phyloP scores from a whole-genome alignment of 75 land plant species.

The Cryptomeria japonica region DNA sequence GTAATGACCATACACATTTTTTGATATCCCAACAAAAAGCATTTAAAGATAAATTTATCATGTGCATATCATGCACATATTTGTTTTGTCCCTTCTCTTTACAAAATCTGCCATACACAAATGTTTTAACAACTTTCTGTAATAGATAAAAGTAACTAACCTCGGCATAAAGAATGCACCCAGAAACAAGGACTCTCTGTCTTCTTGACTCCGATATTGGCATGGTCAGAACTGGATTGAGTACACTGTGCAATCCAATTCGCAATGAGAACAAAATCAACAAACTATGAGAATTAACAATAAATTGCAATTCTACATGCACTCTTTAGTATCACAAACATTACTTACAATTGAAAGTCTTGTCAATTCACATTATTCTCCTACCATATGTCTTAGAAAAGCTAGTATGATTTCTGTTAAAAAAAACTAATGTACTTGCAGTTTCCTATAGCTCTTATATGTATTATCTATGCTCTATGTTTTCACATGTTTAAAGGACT shows the following conservation, averaged over 20 bases:
- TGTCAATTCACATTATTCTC: not conserved
- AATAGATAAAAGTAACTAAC: slow-evolving; percentile 35
- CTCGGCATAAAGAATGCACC: slow-evolving; percentile 93
- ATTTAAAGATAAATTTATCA: not conserved
- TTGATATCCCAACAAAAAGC: not conserved
- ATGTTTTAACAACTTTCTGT: not conserved
- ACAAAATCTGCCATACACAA: not conserved
- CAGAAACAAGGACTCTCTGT: slow-evolving; percentile 93
- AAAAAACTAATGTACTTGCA: too few relatives aligned
- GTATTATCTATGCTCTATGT: too few relatives aligned
- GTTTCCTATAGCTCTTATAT: too few relatives aligned
- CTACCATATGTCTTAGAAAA: too few relatives aligned
- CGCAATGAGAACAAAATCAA: not conserved
- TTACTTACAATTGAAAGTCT: not conserved
- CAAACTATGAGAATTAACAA: not conserved
- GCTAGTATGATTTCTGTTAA: too few relatives aligned
- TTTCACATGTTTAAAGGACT: too few relatives aligned
- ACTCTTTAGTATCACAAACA: not conserved
- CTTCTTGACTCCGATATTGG: slow-evolving; percentile 94
- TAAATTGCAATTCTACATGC: not conserved
- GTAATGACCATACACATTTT: not conserved
- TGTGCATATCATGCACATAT: not conserved
- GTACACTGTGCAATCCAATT: slow-evolving; percentile 65
- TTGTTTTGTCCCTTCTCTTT: not conserved
- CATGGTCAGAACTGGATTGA: slow-evolving; percentile 91